A percentile compares a stretch with the other conserved stretches of the same genome.
phyloP scores from a whole-genome alignment of 257 asterid species.

The Fraxinus americana region DNA sequence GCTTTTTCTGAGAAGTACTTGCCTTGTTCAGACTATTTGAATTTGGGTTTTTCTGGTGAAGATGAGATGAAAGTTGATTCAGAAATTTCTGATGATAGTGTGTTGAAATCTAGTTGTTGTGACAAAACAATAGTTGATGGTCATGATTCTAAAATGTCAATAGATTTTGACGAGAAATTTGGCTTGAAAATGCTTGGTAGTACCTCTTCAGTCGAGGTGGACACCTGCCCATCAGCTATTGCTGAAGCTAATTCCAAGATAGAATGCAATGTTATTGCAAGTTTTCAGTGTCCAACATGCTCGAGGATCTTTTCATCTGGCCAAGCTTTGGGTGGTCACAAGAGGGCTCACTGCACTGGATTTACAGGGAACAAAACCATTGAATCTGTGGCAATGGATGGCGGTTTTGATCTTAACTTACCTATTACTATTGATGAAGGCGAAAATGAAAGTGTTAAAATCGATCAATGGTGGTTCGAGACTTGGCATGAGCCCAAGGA shows the following conservation, averaged over 20 bases:
- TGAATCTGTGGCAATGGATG: slow-evolving; percentile 29
- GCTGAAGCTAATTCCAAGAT: slow-evolving; percentile 18
- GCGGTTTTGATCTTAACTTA: slow-evolving; percentile 55
- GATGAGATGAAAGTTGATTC: slow-evolving; percentile 21
- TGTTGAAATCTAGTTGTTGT: slow-evolving; percentile 26
- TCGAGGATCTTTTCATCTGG: slow-evolving; percentile 72
- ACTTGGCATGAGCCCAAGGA: slow-evolving; percentile 28
- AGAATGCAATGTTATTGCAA: slow-evolving; percentile 18
- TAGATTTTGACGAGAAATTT: slow-evolving; percentile 22
- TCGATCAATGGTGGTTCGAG: slow-evolving; percentile 47
- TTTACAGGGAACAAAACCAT: slow-evolving; percentile 32
- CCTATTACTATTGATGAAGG: slow-evolving; percentile 39
- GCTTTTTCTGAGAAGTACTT: not conserved
- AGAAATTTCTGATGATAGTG: slow-evolving; percentile 27
- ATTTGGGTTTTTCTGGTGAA: slow-evolving; percentile 19
- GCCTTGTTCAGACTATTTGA: not conserved
- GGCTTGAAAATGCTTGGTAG: slow-evolving; percentile 21
- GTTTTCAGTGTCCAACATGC: slow-evolving; percentile 54
- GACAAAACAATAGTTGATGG: slow-evolving; percentile 21
- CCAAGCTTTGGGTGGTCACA: slow-evolving; percentile 88
- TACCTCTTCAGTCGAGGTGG: slow-evolving; percentile 9
- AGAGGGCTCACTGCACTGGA: slow-evolving; percentile 66
- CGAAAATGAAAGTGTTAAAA: slow-evolving; percentile 22
- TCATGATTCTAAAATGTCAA: slow-evolving; percentile 25
- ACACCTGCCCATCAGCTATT: slow-evolving; percentile 16